Evolutionary conservation across 768 basidiomycete species (phyloP).

Genomic region (Dioszegia aurantiaca): DNA sequence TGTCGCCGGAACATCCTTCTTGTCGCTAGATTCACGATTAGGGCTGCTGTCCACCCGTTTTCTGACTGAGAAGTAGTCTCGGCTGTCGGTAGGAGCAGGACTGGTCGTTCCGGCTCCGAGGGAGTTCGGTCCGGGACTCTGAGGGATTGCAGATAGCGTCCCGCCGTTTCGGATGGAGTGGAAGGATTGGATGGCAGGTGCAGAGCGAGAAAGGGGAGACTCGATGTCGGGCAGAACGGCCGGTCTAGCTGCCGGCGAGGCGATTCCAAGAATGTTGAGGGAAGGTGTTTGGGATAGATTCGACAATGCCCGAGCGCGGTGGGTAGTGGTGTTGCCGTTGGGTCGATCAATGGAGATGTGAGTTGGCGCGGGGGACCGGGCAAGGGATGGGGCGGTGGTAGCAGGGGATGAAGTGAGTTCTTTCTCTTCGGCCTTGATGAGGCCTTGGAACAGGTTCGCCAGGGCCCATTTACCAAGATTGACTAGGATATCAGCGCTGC

Average conservation of each 20-base stretch:
- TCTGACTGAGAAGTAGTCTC: constrained; percentile 49
- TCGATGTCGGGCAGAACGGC: constrained; percentile 53
- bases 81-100: constrained; percentile 24
- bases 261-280: constrained; percentile 56
- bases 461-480: constrained; percentile 90
- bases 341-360: constrained; percentile 46
- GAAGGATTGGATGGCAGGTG: constrained; percentile 36
- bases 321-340: constrained; percentile 23
- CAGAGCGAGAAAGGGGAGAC: constrained; percentile 28
- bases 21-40: constrained; percentile 2
- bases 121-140: constrained; percentile 52
- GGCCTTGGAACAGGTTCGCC: constrained; percentile 69
- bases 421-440: constrained; percentile 48
- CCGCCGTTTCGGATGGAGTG: constrained; percentile 23
- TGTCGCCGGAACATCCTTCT: constrained; percentile 19
- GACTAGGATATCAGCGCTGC: constrained; percentile 57
- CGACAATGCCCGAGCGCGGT: constrained; percentile 46
- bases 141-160: constrained; percentile 54
- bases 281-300: constrained; percentile 45
- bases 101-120: constrained; percentile 15
- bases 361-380: constrained; percentile 38
- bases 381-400: constrained; percentile 18
- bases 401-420: constrained; percentile 31
- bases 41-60: constrained; percentile 21
- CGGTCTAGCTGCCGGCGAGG: constrained; percentile 60